Evolutionary conservation across 1,284 basidiomycete species (phyloP), one percentile per base, ranked within the genome.

Genomic region (Schizophyllum amplum): DNA sequence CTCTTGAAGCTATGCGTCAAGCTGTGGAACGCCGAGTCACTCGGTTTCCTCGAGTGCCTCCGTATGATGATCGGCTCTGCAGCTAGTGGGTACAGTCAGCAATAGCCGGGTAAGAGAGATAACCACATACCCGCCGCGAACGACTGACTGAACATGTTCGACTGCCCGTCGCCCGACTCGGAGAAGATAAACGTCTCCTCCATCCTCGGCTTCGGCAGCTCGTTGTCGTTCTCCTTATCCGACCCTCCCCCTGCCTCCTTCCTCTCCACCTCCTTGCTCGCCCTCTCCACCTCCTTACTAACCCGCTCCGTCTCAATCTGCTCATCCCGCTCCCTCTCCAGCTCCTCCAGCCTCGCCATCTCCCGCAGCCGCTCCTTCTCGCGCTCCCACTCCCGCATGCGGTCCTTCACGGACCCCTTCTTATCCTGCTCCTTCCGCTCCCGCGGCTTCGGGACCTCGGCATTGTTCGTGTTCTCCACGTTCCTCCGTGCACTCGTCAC

Each of bases 1-100:
- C 78, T 74, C 66, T 80, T 86, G 60, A 90, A 75, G 57, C 80
- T 82, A 60, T 88, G 86, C 67, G 79, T 87, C 63, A 89, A 70
- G 47, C 68, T 68, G 47, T 65, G 53, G 49, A 62, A 59, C 2
- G 57, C 59, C 33, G 33, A 42, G 7, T 42, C 33, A 42, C 33
- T 42, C 33, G 33, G 33, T 17, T 42, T 42, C 33, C 33, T 42
- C 33, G 33, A 42, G 33, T 42, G 33, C 17, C 33, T 9, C 33
- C 26, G 59, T 57, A 52, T 47, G 50, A 48, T 51, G 51, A 22
- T 61, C 24, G 52, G 58, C 20, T 55, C 54, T 46, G 54, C 27
- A 4, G 59, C 59, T n/a, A 42, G n/a, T n/a, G n/a, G 13, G 17
- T 33, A 9, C 33, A 9, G 11, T 42, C 33, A 3, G 13, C 33